Evolutionary conservation across 768 basidiomycete species (phyloP).

Genomic region (Amanita inopinata): DNA sequence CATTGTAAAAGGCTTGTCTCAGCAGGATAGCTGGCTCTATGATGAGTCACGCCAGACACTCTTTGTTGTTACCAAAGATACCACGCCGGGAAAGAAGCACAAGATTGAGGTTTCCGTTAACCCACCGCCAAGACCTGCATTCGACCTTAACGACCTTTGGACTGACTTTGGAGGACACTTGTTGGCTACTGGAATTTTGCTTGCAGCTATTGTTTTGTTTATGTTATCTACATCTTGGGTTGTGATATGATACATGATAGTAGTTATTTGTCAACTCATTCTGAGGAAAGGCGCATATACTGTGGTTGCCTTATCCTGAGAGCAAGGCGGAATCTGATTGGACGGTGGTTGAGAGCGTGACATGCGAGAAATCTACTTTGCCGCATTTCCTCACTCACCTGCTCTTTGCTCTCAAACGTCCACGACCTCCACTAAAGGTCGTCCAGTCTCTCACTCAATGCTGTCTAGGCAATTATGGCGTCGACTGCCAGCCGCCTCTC

Average conservation of each 20-base stretch:
- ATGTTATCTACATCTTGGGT: not conserved
- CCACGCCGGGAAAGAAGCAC: conserved; percentile 35
- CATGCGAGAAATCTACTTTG: too few relatives aligned
- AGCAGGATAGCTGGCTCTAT: conserved; percentile 43
- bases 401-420: too few relatives aligned
- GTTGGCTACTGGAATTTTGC: not conserved
- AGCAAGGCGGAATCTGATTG: too few relatives aligned
- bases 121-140: conserved; percentile 39
- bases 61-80: conserved; percentile 44
- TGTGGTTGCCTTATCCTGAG: too few relatives aligned
- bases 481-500: conserved; percentile 20
- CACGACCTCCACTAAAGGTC: too few relatives aligned
- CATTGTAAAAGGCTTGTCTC: conserved; percentile 43
- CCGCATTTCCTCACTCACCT: too few relatives aligned
- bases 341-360: too few relatives aligned
- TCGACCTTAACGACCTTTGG: conserved; percentile 57
- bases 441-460: too few relatives aligned
- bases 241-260: not conserved
- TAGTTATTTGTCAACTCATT: too few relatives aligned
- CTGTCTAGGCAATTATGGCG: conserved; percentile 25
- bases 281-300: too few relatives aligned
- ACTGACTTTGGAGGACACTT: conserved; percentile 33
- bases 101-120: conserved; percentile 43
- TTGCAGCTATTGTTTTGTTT: not conserved
- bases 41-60: conserved; percentile 67